Evolutionary conservation across 805 yeast species (phyloP), one percentile per base, ranked within the genome.

Genomic region (Ogataea henricii): DNA sequence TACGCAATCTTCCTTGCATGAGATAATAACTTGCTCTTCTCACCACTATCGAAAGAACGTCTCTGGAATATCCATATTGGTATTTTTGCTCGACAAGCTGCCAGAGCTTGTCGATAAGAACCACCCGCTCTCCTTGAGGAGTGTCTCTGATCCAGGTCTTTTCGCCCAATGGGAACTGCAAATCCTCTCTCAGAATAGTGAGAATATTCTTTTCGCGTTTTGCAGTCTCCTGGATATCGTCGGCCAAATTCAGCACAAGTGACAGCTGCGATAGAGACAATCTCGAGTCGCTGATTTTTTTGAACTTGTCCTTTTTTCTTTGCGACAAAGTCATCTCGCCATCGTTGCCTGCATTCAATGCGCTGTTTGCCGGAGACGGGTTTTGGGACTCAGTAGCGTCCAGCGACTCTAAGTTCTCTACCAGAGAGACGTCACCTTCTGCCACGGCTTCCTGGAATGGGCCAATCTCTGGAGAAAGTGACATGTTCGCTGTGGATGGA

Each of bases 61-160:
- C 75, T 41, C 70, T 72, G 38, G 76, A 68, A 57, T 85, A 81
- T 22, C 81, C 81, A 48, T 73, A 74, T 5, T 74, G 71, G 58
- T 77, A 82, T 36, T 72, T 73, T 2, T 56, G 57, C 26, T 69
- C 70, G 6, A 85, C 81, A 47, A 75, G 69, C 6, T 59, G 57
- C 56, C 75, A 70, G 41, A 89, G 71, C 43, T 73, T 67, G 21
- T 72, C 71, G 21, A 87, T 67, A 37, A 83, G 66, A 4, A 64
- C 56, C 9, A 63, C 63, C 35, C 96, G 72, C 52, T 78, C 77
- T 4, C 65, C 67, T 44, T 73, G 76, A 1, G 78, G 72, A 0
- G 94, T 86, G 59, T 86, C 96, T 53, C 96, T 74, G 36, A 87
- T 83, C 96, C 96, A 89, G 0, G 96, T 87, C 58, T 80, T 79